These are phyloP conservation scores for Zymoseptoria pseudotritici DNA, from an alignment of 2,329 filamentous ascomycete genomes.

Conservation along the genomic window DNA sequence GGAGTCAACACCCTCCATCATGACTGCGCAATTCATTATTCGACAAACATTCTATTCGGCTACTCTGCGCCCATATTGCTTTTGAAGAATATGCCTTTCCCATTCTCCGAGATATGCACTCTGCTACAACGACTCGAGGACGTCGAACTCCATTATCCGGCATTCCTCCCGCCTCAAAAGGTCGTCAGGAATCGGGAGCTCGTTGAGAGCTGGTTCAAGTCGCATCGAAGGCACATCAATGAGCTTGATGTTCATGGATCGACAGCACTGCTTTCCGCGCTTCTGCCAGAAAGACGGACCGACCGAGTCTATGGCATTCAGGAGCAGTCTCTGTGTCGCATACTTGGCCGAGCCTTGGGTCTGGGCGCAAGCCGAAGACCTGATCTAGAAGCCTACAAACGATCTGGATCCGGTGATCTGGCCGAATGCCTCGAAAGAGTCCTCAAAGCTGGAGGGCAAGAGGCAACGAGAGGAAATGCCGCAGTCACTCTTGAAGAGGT, in stretches of 20 bases:
- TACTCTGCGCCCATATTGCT: constrained; percentile 1
- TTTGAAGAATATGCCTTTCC: constrained; percentile 49
- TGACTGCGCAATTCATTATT: background rate
- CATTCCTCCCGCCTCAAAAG: constrained; percentile 29
- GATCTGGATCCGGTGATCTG: constrained; percentile 57
- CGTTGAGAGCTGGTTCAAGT: constrained; percentile 61
- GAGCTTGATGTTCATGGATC: constrained; percentile 47
- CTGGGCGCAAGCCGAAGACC: constrained; percentile 55
- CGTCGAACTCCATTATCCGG: constrained; percentile 36
- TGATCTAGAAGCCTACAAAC: constrained; percentile 57
- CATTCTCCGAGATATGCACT: constrained; percentile 65
- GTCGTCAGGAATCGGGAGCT: constrained; percentile 23
- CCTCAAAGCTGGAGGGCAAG: constrained; percentile 49
- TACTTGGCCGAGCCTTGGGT: constrained; percentile 60
- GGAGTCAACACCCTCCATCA: background rate
- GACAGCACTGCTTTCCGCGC: constrained; percentile 62
- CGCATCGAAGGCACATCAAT: constrained; percentile 53
- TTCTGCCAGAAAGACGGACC: constrained; percentile 67
- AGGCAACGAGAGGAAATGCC: constrained; percentile 13
- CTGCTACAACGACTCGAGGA: constrained; percentile 62
- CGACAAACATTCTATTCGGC: background rate
- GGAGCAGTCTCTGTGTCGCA: constrained; percentile 52
- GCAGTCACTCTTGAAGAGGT: constrained; percentile 63
- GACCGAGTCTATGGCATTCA: constrained; percentile 73
- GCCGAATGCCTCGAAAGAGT: constrained; percentile 63